These are phyloP conservation scores for Dictyostelium brefeldianum DNA, from an alignment of 78 protist genomes.

Conservation along the genomic window DNA sequence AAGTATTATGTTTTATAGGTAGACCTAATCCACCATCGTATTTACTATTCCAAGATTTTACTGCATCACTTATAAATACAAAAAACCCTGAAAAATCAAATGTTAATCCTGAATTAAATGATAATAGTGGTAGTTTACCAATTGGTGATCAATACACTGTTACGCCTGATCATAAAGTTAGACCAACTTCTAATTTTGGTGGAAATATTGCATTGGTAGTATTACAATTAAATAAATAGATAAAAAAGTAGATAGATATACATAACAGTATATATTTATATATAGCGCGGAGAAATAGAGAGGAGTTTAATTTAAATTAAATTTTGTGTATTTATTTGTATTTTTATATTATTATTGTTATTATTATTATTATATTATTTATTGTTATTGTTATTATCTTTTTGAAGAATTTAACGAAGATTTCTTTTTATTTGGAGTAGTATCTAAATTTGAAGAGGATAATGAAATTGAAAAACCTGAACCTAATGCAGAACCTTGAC, in stretches of 20 bases:
- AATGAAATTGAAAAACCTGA: conserved; percentile 56
- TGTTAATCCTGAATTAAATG: not conserved
- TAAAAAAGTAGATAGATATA: not conserved
- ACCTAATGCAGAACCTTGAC: conserved; percentile 13
- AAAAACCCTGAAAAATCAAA: not conserved
- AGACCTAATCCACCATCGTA: conserved; percentile 50
- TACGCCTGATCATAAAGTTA: not conserved
- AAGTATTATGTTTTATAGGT: conserved; percentile 21
- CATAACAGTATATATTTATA: too few species aligned
- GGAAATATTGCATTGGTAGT: not conserved
- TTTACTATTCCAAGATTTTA: conserved; percentile 30
- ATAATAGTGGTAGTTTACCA: conserved; percentile 2
- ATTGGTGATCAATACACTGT: conserved; percentile 31
- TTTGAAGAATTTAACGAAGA: not conserved
- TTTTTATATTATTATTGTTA: not conserved
- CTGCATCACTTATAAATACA: not conserved
- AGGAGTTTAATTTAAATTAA: too few species aligned
- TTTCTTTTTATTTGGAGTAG: conserved; percentile 12
- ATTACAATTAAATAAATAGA: conserved; percentile 1
- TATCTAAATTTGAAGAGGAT: conserved; percentile 15
- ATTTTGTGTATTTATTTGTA: not conserved
- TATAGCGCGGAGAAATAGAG: too few species aligned
- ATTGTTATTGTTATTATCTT: not conserved
- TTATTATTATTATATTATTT: not conserved
- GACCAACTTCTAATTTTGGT: not conserved